phyloP scores from a whole-genome alignment of 2,329 filamentous ascomycete species.

The Hypoxylon sp. region DNA sequence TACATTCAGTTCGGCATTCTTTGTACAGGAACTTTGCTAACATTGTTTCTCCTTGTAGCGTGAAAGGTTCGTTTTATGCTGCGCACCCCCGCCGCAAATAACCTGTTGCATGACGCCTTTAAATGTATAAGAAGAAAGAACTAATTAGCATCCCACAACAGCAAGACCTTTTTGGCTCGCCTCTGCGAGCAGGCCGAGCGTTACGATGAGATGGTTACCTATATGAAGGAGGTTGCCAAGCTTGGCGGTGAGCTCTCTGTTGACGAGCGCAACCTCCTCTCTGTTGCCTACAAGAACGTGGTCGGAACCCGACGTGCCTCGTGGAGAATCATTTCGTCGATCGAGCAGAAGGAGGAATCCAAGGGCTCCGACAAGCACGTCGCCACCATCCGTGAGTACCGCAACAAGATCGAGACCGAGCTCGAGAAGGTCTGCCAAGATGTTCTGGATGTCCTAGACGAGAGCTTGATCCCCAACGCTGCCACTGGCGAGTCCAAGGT shows the following conservation, averaged over 20 bases:
- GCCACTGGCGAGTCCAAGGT: conserved; percentile 99
- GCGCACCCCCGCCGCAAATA: conserved; percentile 33
- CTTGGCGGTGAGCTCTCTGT: conserved; percentile 84
- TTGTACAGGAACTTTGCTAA: conserved; percentile 48
- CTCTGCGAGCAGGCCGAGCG: conserved; percentile 99
- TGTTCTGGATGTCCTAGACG: conserved; percentile 93
- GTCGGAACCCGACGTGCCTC: conserved; percentile 98
- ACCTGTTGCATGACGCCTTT: conserved; percentile 36
- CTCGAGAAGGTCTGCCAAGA: conserved; percentile 99
- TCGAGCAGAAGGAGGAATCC: conserved; percentile 99
- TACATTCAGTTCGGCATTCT: conserved; percentile 31
- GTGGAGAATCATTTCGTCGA: conserved; percentile 99
- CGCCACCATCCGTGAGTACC: conserved; percentile 93
- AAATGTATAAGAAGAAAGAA: conserved; percentile 20
- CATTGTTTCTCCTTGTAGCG: conserved; percentile 64
- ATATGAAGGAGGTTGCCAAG: conserved; percentile 99
- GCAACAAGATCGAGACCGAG: conserved; percentile 97
- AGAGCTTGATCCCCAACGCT: conserved; percentile 94
- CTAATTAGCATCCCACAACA: conserved; percentile 59
- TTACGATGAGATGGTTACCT: conserved; percentile 99
- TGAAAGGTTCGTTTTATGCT: conserved; percentile 72
- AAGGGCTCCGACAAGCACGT: conserved; percentile 98
- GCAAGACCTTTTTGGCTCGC: conserved; percentile 99
- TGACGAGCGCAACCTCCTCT: conserved; percentile 98
- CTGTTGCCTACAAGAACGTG: conserved; percentile 99